Base-by-base conservation (phyloP, 208 protist genomes). In the Strigomonas culicis region DNA sequence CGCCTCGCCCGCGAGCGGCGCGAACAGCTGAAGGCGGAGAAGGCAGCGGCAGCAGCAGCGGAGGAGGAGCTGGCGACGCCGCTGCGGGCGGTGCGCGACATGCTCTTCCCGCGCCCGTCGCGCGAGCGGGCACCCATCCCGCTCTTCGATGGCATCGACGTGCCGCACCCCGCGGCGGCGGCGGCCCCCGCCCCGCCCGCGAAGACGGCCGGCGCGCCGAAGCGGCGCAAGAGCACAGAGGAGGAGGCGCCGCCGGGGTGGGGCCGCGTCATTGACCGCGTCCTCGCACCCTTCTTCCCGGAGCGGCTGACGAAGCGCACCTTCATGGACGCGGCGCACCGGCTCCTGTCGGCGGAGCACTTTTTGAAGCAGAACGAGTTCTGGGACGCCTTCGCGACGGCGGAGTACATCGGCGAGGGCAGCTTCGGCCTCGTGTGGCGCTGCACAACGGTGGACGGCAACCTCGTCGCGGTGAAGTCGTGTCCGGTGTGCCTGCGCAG, bases 341-440 rank as follows among this genome's bases (percentile, higher is more conserved):
- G 53, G 19, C 70, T 90, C 30, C 66, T 94, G n/a, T 72, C 85
- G n/a, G 70, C 70, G n/a, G 34, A 65, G 43, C 85, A 94, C 70
- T 80, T 80, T 15, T 66, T 92, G 15, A 31, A 58, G 30, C 41
- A 74, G 15, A 70, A 75, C 11, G 81, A 86, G 58, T 94, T 94
- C 75, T 94, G 88, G 86, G 41, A 61, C 55, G 85, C 88, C 49
- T 94, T 94, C 63, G 11, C 51, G 13, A 70, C 61, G 3, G 77
- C 70, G 1, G 81, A 91, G 66, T 92, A 85, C 31, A 77, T 93
- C 24, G 86, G 89, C 10, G 85, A 95, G 57, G 89, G 89, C n/a
- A 93, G 86, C 74, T 95, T 95, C 58, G 89, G 89, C 0, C 65
- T 95, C 25, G 89, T 95, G 22, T 95, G 84, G 84, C 77, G 80